phyloP scores from a whole-genome alignment of 2,329 filamentous ascomycete species.

The Hymenoscyphus occultus region DNA sequence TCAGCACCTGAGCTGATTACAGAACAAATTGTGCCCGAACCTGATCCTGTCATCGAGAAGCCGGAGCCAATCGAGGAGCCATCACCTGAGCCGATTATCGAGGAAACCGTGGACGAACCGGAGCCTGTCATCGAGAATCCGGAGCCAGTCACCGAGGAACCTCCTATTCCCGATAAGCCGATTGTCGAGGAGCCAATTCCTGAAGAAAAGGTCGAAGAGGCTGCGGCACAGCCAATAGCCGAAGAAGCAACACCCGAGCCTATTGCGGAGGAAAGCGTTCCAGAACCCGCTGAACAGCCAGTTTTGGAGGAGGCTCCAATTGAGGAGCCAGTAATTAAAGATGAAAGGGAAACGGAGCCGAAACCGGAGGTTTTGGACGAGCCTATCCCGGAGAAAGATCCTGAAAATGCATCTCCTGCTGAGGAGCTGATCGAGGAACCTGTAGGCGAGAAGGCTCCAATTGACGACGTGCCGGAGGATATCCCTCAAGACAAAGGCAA shows the following conservation, averaged over 20 bases:
- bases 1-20: background rate
- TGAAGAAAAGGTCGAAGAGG: background rate
- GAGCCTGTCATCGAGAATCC: background rate
- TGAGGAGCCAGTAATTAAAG: background rate
- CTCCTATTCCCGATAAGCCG: background rate
- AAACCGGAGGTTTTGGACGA: background rate
- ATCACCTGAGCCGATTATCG: background rate
- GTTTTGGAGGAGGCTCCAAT: background rate
- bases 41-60: background rate
- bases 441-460: background rate
- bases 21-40: background rate
- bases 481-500: background rate
- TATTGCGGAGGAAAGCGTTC: background rate
- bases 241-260: background rate
- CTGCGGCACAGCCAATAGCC: no score
- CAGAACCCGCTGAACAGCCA: background rate
- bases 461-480: slow-evolving; percentile 5
- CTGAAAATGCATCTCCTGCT: background rate
- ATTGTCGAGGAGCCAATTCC: background rate
- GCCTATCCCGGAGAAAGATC: background rate
- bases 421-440: background rate
- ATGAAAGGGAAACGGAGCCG: background rate
- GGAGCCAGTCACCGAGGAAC: slow-evolving; percentile 6
- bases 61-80: slow-evolving; percentile 5
- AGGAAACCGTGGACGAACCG: background rate